Base-by-base conservation (phyloP, 805 yeast species). In the Candida hungchunana region DNA sequence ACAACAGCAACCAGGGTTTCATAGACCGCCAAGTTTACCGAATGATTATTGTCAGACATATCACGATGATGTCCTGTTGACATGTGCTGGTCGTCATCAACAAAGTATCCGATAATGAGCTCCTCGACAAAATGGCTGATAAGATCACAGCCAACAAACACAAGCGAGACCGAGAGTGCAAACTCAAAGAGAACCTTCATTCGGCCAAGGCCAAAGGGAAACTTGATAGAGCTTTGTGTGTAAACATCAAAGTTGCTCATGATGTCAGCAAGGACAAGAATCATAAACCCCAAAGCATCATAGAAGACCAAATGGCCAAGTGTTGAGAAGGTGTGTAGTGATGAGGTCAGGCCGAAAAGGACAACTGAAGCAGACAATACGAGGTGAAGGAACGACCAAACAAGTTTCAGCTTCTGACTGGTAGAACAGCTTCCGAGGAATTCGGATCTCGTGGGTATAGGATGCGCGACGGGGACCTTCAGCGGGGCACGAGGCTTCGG, bases 171-270 rank as follows among this genome's bases (percentile, higher is more conserved):
- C 12, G 93, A 77, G 28, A 88, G 65, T 0, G 94, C 95, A 64
- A 89, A 89, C 2, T 95, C 94, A 29, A 83, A 78, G 13, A 90
- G 62, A 0, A 90, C 94, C 53, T 90, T 96, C 12, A 85, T 69
- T 40, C 98, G 69, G n/a, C 94, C 95, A 18, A 90, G 64, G 0
- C 97, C 98, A 66, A 90, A 90, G 1, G 98, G 98, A 46, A 78
- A 83, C 11, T 79, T 78, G 21, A 93, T 66, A 2, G 95, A 83
- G 6, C 89, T 75, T 38, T 74, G 76, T 45, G 75, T 78, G 96
- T 97, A 93, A 6, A 83, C 94, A 45, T 86, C 94, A 59, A 90
- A 90, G 54, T 89, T 93, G n/a, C 86, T 73, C 74, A 90, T 73
- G 10, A 87, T 71, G 40, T 82, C 87, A 6, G 87, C 96, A 13